Percentiles rank a stretch among this genome's conserved stretches.
Conservation (phyloP, 495 filamentous ascomycete species). For the Aspergillus cristatus region DNA sequence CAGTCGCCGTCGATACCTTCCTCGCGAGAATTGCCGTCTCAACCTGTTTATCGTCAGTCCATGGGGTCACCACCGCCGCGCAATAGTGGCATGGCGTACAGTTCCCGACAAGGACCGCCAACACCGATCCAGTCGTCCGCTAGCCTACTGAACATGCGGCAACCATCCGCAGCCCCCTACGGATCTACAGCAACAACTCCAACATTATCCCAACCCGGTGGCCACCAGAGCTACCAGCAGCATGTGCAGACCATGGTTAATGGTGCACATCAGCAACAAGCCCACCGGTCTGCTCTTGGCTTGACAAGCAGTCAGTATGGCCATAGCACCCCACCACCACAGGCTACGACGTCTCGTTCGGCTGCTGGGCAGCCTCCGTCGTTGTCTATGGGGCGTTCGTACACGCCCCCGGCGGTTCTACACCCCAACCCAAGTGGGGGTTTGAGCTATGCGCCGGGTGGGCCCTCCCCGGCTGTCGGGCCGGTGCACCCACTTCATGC, state of each 20-base stretch:
- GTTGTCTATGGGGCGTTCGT: constrained; percentile 29
- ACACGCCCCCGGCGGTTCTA: constrained; percentile 29
- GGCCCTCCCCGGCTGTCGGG: constrained; percentile 16
- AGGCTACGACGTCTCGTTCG: constrained; percentile 16
- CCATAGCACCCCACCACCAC: constrained; percentile 30
- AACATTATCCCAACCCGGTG: constrained; percentile 10
- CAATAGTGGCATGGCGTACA: constrained; percentile 21
- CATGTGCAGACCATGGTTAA: constrained; percentile 35
- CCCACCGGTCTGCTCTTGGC: constrained; percentile 26
- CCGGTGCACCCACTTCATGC: constrained; percentile 25
- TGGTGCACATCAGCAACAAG: constrained; percentile 26
- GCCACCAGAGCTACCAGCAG: constrained; percentile 29
- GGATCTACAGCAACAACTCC: constrained; percentile 20
- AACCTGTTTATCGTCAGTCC: constrained; percentile 21
- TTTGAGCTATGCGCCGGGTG: constrained; percentile 25
- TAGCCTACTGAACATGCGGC: constrained; percentile 25
- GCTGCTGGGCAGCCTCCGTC: constrained; percentile 19
- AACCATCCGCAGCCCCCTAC: constrained; percentile 18
- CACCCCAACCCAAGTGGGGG: constrained; percentile 23
- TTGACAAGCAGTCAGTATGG: constrained; percentile 26
- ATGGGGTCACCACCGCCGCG: constrained; percentile 28
- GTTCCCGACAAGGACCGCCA: constrained; percentile 24
- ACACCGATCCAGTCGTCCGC: constrained; percentile 26
- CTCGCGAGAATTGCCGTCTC: constrained; percentile 25
- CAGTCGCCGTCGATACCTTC: constrained; percentile 18